These are phyloP conservation scores for Phaeolepiota aurea DNA, from an alignment of 768 basidiomycete species.

Conservation along the genomic window DNA sequence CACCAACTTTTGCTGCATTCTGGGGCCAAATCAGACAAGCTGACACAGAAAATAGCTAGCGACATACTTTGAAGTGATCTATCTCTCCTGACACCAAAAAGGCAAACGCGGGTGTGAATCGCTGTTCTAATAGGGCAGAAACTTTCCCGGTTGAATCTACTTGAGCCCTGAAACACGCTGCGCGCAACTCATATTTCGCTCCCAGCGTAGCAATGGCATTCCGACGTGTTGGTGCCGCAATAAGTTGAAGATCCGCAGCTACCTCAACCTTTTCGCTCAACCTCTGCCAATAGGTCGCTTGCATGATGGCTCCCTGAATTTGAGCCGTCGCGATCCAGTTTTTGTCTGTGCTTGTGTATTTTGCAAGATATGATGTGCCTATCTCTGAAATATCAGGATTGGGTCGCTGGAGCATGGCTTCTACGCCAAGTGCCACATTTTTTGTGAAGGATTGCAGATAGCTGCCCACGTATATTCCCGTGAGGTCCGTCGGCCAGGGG, in stretches of 20 bases:
- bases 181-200: slow-evolving; percentile 93
- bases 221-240: slow-evolving; percentile 71
- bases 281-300: slow-evolving; percentile 96
- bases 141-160: slow-evolving; percentile 94
- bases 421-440: slow-evolving; percentile 81
- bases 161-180: slow-evolving; percentile 92
- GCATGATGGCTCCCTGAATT: slow-evolving; percentile 69
- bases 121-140: slow-evolving; percentile 89
- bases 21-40: slow-evolving; percentile 19
- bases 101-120: slow-evolving; percentile 90
- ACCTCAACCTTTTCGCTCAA: slow-evolving; percentile 94
- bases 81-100: slow-evolving; percentile 96
- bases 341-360: slow-evolving; percentile 62
- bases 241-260: slow-evolving; percentile 85
- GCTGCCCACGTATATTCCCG: slow-evolving; percentile 88
- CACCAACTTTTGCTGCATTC: slow-evolving; percentile 91
- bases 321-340: slow-evolving; percentile 94
- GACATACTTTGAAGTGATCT: slow-evolving; percentile 90
- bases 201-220: slow-evolving; percentile 92
- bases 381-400: slow-evolving; percentile 64
- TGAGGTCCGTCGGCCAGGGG: slow-evolving; percentile 78
- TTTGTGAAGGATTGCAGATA: slow-evolving; percentile 91
- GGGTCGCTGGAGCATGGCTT: slow-evolving; percentile 77
- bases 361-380: slow-evolving; percentile 71
- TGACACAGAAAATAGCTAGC: slow-evolving; percentile 1